A percentile compares a stretch with the other conserved stretches of the same genome.
phyloP scores from a whole-genome alignment of 2,329 filamentous ascomycete genomes.

The Harringtonia aguacate region DNA sequence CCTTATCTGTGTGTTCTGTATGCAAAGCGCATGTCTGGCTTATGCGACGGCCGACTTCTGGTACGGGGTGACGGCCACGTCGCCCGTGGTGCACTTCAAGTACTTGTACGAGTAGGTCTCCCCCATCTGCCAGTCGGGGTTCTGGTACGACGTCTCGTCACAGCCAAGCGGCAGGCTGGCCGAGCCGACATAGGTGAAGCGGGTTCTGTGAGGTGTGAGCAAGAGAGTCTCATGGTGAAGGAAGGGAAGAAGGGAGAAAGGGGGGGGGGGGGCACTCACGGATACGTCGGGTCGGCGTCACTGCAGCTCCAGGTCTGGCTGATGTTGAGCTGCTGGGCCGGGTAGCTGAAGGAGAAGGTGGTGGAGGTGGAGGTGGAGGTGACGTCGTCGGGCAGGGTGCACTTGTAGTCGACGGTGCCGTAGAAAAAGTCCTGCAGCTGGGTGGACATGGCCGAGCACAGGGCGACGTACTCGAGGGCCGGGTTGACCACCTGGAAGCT shows the following conservation, averaged over 20 bases:
- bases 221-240: not conserved
- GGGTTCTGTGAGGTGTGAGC: conserved; percentile 13
- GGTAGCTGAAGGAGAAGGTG: conserved; percentile 31
- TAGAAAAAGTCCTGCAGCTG: conserved; percentile 39
- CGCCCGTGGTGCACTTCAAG: conserved; percentile 21
- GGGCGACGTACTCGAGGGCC: conserved; percentile 23
- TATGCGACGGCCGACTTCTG: conserved; percentile 24
- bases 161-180: conserved; percentile 24
- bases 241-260: not conserved
- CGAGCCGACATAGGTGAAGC: conserved; percentile 21
- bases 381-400: conserved; percentile 19
- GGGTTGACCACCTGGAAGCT: conserved; percentile 39
- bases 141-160: conserved; percentile 21
- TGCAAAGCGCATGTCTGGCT: no score
- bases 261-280: no score
- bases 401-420: conserved; percentile 32
- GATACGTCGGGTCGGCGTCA: conserved; percentile 25
- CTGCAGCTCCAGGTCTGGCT: conserved; percentile 40
- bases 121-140: conserved; percentile 28
- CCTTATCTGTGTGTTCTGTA: no score
- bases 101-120: conserved; percentile 25
- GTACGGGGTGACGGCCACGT: conserved; percentile 20
- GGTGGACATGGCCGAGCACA: conserved; percentile 29
- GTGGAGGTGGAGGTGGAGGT: conserved; percentile 16
- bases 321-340: conserved; percentile 24